A percentile compares a stretch with the other conserved stretches of the same genome.
These are phyloP conservation scores for Fusarium floridanum DNA, from an alignment of 2,329 filamentous ascomycete genomes.

Conservation along the genomic window DNA sequence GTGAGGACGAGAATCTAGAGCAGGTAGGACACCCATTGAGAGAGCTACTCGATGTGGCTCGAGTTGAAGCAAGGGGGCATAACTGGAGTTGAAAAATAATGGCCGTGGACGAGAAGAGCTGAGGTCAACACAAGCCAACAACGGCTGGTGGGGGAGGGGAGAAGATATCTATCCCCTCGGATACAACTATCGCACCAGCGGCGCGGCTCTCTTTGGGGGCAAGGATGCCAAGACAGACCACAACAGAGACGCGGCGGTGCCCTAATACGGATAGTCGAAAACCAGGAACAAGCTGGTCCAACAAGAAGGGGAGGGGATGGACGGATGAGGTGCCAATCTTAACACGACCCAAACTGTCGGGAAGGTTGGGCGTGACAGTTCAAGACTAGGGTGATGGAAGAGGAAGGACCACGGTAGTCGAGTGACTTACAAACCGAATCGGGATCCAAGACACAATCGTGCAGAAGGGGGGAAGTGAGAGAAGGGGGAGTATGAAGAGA, in stretches of 20 bases:
- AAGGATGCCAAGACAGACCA: slow-evolving; percentile 45
- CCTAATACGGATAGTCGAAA: slow-evolving; percentile 45
- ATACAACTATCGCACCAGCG: slow-evolving; percentile 47
- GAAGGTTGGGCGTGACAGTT: slow-evolving; percentile 41
- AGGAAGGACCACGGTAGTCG: slow-evolving; percentile 36
- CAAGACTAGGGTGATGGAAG: slow-evolving; percentile 25
- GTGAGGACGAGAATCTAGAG: slow-evolving; percentile 63
- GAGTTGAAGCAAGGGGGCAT: slow-evolving; percentile 44
- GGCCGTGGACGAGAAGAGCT: slow-evolving; percentile 31
- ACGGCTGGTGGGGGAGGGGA: slow-evolving; percentile 36
- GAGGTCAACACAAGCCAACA: slow-evolving; percentile 30
- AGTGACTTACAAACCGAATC: slow-evolving; percentile 27
- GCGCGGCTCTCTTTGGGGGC: slow-evolving; percentile 40
- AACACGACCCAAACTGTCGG: slow-evolving; percentile 49
- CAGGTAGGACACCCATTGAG: slow-evolving; percentile 69
- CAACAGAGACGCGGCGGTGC: slow-evolving; percentile 43
- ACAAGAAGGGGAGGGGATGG: slow-evolving; percentile 35
- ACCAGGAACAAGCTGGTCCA: slow-evolving; percentile 46
- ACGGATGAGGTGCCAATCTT: slow-evolving; percentile 46
- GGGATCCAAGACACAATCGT: slow-evolving; percentile 20
- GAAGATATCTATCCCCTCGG: slow-evolving; percentile 46
- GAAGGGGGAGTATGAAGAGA: slow-evolving; percentile 15
- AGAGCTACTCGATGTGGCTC: slow-evolving; percentile 49
- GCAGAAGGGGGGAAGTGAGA: slow-evolving; percentile 26
- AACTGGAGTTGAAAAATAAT: slow-evolving; percentile 34